phyloP scores from a whole-genome alignment of 495 filamentous ascomycete species.

The Platismatia glauca region DNA sequence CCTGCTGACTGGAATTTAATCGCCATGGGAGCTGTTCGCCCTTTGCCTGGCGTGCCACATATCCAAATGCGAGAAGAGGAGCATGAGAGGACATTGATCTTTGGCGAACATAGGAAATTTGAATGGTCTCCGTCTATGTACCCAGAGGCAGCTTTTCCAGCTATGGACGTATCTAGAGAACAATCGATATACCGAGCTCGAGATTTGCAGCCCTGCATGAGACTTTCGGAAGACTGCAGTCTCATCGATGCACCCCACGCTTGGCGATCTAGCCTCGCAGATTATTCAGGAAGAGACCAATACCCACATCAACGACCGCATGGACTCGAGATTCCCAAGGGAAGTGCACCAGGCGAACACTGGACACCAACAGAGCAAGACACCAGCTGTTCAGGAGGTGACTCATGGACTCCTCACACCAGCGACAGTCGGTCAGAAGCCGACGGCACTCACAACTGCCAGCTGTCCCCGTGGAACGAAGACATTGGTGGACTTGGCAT shows the following conservation, averaged over 20 bases:
- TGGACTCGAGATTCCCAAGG: constrained; percentile 10
- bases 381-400: constrained; percentile 12
- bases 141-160: neutral
- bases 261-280: constrained; percentile 10
- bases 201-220: constrained; percentile 4
- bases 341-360: neutral
- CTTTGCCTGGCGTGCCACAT: constrained; percentile 8
- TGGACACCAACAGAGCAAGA: constrained; percentile 14
- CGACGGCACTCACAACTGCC: neutral
- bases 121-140: constrained; percentile 2
- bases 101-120: neutral
- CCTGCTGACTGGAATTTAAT: neutral
- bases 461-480: constrained; percentile 6
- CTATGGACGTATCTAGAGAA: neutral
- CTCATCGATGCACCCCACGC: constrained; percentile 11
- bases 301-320: constrained; percentile 1
- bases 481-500: neutral
- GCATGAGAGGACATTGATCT: constrained; percentile 3
- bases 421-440: constrained; percentile 15
- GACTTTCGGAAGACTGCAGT: constrained; percentile 2
- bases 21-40: constrained; percentile 7
- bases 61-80: constrained; percentile 1
- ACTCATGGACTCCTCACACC: constrained; percentile 14
- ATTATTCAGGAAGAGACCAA: neutral
- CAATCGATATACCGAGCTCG: neutral